phyloP scores from a whole-genome alignment of 2,329 filamentous ascomycete species.

The Colletotrichum agaves region DNA sequence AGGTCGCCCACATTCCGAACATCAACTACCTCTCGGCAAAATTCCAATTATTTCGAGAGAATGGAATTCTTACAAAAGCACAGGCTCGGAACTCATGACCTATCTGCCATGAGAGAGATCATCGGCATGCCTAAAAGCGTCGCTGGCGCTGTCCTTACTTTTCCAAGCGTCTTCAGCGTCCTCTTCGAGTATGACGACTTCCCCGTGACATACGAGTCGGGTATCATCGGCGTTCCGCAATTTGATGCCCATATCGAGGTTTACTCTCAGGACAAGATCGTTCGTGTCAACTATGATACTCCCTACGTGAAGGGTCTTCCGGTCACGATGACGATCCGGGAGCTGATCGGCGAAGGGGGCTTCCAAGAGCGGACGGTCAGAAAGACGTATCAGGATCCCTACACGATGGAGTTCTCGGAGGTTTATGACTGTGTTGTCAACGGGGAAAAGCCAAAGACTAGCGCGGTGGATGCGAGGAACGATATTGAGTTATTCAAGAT shows the following conservation, averaged over 20 bases:
- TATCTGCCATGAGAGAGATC: constrained; percentile 62
- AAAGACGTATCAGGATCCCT: constrained; percentile 57
- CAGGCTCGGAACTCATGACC: constrained; percentile 61
- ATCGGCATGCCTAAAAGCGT: constrained; percentile 55
- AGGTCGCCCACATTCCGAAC: constrained; percentile 64
- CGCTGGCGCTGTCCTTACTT: constrained; percentile 48
- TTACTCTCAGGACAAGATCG: constrained; percentile 63
- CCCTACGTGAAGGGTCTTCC: constrained; percentile 68
- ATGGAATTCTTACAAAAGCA: background rate
- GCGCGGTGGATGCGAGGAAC: constrained; percentile 42
- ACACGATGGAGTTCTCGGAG: constrained; percentile 50
- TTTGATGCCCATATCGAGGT: constrained; percentile 66
- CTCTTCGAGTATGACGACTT: constrained; percentile 59
- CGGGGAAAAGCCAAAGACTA: constrained; percentile 43
- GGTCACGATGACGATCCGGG: constrained; percentile 58
- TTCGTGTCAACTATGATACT: constrained; percentile 65
- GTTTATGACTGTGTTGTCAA: constrained; percentile 45
- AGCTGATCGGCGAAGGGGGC: constrained; percentile 50
- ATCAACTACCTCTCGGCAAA: constrained; percentile 55
- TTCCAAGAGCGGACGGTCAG: constrained; percentile 53
- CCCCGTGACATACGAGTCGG: constrained; percentile 66
- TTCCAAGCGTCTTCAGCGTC: constrained; percentile 48
- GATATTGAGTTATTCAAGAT: constrained; percentile 48
- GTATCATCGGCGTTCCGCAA: constrained; percentile 61
- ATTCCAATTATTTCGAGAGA: constrained; percentile 46